Percentiles rank a stretch among this genome's conserved stretches.
phyloP scores from a whole-genome alignment of 495 filamentous ascomycete species.

The Talaromyces wortmannii region DNA sequence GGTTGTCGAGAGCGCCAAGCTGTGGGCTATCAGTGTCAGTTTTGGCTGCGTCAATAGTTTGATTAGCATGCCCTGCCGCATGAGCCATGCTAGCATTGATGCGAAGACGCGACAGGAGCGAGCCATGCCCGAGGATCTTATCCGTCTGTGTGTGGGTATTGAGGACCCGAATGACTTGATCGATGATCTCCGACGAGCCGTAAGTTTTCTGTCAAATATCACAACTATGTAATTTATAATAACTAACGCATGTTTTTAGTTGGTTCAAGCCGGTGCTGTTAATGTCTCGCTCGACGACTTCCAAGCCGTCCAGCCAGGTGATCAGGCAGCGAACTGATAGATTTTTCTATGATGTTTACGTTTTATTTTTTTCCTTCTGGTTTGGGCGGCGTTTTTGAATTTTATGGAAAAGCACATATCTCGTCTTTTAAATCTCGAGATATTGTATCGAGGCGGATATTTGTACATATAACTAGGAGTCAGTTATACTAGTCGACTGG shows the following conservation, averaged over 20 bases:
- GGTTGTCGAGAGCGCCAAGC: conserved; percentile 83
- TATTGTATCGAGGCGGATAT: no score
- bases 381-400: background rate
- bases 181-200: conserved; percentile 83
- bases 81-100: conserved; percentile 99
- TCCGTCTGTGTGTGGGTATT: conserved; percentile 91
- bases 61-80: conserved; percentile 98
- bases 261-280: conserved; percentile 91
- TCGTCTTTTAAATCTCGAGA: no score
- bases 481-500: no score
- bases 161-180: conserved; percentile 91
- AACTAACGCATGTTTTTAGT: conserved; percentile 38
- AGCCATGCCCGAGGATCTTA: conserved; percentile 92
- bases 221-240: background rate
- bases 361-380: background rate
- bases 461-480: no score
- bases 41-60: conserved; percentile 98
- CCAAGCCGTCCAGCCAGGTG: conserved; percentile 39
- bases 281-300: conserved; percentile 75
- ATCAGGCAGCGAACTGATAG: background rate
- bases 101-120: conserved; percentile 85
- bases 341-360: background rate
- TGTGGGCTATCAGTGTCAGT: conserved; percentile 93
- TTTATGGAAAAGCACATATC: conserved; percentile 1
- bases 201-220: conserved; percentile 44